Base-by-base conservation (phyloP, 2,329 filamentous ascomycete genomes). In the Ilyonectria destructans region DNA sequence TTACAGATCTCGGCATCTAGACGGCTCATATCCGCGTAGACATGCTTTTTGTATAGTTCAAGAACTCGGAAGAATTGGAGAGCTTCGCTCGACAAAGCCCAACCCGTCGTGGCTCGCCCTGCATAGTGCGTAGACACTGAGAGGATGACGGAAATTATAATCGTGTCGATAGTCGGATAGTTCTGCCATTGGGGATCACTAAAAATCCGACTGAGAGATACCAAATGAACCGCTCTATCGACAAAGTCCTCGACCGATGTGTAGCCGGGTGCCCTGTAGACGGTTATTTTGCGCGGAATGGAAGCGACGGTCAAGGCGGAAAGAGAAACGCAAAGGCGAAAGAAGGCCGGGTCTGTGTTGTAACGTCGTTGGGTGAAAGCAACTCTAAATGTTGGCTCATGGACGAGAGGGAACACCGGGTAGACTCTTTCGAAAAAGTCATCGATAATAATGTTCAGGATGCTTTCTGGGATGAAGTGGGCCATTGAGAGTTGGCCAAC, bases 281-380 rank as follows among this genome's bases (percentile, higher is more conserved):
- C 26, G 21, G 57, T 8, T n/a, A 8, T 7, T 10, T 59, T 59
- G 5, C 45, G 43, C n/a, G n/a, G 57, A 6, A 49, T 17, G n/a
- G 57, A 59, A 2, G 57, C 57, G 51, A 51, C 57, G 15, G 57
- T 59, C 6, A 59, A 6, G 2, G 57, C 57, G 12, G 26, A 59
- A 6, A 59, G n/a, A 7, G 57, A 37, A 1, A 51, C 29, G 31
- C 57, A 59, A 13, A 49, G 57, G 10, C 57, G 57, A 49, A 51
- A 59, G 9, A 59, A 59, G 31, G 19, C 31, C 19, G 57, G 45
- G 48, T 59, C 45, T 17, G 31, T 35, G 13, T 59, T 33, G 26
- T 35, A 59, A 45, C 46, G 10, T 3, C 57, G 19, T n/a, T 51
- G 10, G 8, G 31, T 49, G 43, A 51, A 49, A 37, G 5, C 26